Percentiles rank a stretch among this genome's conserved stretches.
Evolutionary conservation across 2,329 filamentous ascomycete genomes (phyloP).

Genomic region (Phialemonium atrogriseum): DNA sequence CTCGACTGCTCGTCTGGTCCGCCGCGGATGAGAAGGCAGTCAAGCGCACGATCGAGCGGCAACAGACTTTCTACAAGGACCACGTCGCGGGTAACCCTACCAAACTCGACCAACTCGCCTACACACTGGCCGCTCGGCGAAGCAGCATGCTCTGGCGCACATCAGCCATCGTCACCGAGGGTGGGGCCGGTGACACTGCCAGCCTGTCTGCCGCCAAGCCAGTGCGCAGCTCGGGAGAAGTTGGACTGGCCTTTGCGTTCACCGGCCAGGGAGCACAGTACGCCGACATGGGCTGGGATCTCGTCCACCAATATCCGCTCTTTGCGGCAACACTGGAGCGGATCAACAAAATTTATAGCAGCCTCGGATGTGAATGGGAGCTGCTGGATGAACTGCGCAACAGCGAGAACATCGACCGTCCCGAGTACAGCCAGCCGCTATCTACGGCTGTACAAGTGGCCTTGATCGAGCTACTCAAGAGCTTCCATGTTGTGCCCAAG

Average conservation of each 20-base stretch:
- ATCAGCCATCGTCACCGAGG: slow-evolving; percentile 13
- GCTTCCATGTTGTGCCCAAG: slow-evolving; percentile 4
- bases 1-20: slow-evolving; percentile 19
- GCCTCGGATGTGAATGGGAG: neutral
- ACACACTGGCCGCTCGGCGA: slow-evolving; percentile 17
- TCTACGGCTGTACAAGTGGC: slow-evolving; percentile 6
- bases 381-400: neutral
- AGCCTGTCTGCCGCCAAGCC: slow-evolving; percentile 7
- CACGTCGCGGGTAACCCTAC: slow-evolving; percentile 4
- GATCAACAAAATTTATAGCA: neutral
- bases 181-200: slow-evolving; percentile 1
- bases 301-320: slow-evolving; percentile 1
- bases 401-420: slow-evolving; percentile 1
- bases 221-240: slow-evolving; percentile 11
- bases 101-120: slow-evolving; percentile 16
- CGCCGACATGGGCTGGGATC: slow-evolving; percentile 5
- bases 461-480: slow-evolving; percentile 2
- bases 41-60: slow-evolving; percentile 14
- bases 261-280: slow-evolving; percentile 8
- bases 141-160: slow-evolving; percentile 18
- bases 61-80: slow-evolving; percentile 14
- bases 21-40: slow-evolving; percentile 20
- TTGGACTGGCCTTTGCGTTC: slow-evolving; percentile 4
- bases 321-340: slow-evolving; percentile 1
- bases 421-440: slow-evolving; percentile 5